These are phyloP conservation scores for Pseudocercospora crystallina DNA, from an alignment of 2,329 filamentous ascomycete species.

Conservation along the genomic window DNA sequence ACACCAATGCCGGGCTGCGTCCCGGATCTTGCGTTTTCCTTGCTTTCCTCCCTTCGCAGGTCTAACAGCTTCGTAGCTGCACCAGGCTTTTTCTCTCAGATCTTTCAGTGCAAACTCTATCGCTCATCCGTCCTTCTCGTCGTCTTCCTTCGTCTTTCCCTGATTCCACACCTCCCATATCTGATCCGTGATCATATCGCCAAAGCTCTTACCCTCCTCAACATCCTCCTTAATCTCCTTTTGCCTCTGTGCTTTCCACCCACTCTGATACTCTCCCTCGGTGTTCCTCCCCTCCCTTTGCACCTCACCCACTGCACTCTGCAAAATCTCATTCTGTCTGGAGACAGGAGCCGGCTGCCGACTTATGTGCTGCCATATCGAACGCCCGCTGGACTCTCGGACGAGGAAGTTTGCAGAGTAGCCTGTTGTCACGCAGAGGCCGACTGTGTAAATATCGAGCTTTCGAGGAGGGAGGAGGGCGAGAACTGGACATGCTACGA, in stretches of 20 bases:
- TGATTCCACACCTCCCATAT: constrained; percentile 40
- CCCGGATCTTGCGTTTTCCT: too few relatives aligned
- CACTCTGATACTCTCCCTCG: constrained; percentile 38
- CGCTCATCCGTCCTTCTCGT: constrained; percentile 21
- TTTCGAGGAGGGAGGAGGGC: constrained; percentile 61
- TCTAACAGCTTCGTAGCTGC: too few relatives aligned
- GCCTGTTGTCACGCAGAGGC: constrained; percentile 50
- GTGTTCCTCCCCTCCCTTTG: constrained; percentile 17
- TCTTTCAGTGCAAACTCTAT: too few relatives aligned
- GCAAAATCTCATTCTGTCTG: neutral
- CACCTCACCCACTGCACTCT: constrained; percentile 19
- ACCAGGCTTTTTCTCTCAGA: too few relatives aligned
- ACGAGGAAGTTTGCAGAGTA: constrained; percentile 52
- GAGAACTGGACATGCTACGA: constrained; percentile 56
- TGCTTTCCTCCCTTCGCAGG: too few relatives aligned
- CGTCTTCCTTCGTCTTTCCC: constrained; percentile 36
- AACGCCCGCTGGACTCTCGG: constrained; percentile 34
- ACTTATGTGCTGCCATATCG: constrained; percentile 33
- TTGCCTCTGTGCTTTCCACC: constrained; percentile 45
- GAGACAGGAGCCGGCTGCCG: constrained; percentile 9
- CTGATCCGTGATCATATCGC: constrained; percentile 41
- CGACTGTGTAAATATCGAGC: constrained; percentile 60
- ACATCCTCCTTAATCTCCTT: constrained; percentile 46
- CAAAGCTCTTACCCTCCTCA: constrained; percentile 39
- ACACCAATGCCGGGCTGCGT: too few relatives aligned